Evolutionary conservation across 2,329 filamentous ascomycete genomes (phyloP), one percentile per base, ranked within the genome.

Genomic region (Scolecobasidium constrictum): DNA sequence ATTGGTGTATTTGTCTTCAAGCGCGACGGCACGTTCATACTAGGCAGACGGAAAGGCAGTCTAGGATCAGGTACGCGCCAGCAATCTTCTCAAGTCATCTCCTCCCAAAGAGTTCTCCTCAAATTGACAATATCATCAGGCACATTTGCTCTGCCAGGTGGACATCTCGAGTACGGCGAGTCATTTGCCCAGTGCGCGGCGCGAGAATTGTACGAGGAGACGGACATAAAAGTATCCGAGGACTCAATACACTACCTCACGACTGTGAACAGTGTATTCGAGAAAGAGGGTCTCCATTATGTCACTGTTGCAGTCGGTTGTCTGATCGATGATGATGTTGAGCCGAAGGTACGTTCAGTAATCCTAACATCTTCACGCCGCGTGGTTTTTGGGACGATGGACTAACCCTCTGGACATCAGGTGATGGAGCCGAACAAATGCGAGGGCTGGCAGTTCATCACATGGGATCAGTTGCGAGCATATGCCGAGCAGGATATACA

Each of bases 111-210:
- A n/a, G n/a, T n/a, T n/a, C n/a, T n/a, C 38, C 16, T 28, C 28
- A 35, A 19, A 20, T 28, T 18, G 11, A 35, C 11, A 18, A 33
- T 38, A 36, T 35, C n/a, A 12, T 22, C 31, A 73, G 78, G 74
- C 1, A 78, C 73, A 0, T 77, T 72, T 61, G 78, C 78, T 39
- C 72, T 86, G 12, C 83, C 84, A 0, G 84, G 84, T 17, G 85
- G 84, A 0, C 83, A 90, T 52, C 71, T 88, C 13, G 84, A 90
- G 47, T 72, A 74, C 44, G 72, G 73, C 47, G 84, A 90, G 55
- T 67, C 66, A 2, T 69, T 77, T 22, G 66, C 76, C 16, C 57
- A 60, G 0, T 86, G 83, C 46, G 81, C 82, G 0, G 69, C 63
- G 37, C 72, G 84, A 3, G 84, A 90, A 59, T 66, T 74, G 0